Base-by-base conservation (phyloP, 2,329 filamentous ascomycete genomes). In the Colletotrichum australisinense region DNA sequence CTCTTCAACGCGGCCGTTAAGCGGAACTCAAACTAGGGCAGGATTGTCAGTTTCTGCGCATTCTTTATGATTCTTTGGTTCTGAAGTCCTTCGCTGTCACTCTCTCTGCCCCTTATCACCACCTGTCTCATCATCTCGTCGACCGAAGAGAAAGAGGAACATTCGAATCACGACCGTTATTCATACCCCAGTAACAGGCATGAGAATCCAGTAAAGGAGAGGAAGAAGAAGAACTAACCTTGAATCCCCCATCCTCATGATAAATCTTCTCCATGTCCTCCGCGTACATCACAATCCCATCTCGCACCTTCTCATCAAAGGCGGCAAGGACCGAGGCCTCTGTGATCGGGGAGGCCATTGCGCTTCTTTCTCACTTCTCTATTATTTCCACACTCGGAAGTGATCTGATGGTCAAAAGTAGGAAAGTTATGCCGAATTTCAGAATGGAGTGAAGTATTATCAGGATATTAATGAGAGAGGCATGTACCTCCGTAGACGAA, bases 21-120 rank as follows among this genome's bases (percentile, higher is more conserved):
- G 16, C 69, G 72, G 52, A 74, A 74, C n/a, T 72, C 72, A 19
- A 74, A 67, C 72, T 74, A n/a, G 24, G 9, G 9, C 3, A 4
- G 14, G 1, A 7, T 28, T 9, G 26, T 69, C 14, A 65, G 49
- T 24, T 9, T 42, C 6, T 1, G n/a, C n/a, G n/a, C n/a, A n/a
- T n/a, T n/a, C n/a, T n/a, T n/a, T n/a, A n/a, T n/a, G n/a, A n/a
- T n/a, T n/a, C n/a, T n/a, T n/a, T n/a, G n/a, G n/a, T n/a, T n/a
- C 1, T 22, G 6, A n/a, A n/a, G 19, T 3, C 42, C 2, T 11
- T 11, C 9, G 4, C 3, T 22, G 1, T n/a, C 7, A n/a, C n/a
- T n/a, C n/a, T 4, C 19, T 3, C 42, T 49, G 8, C 8, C 7
- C 7, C 0, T n/a, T n/a, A 22, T 49, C 7, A 9, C 42, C 42